These are phyloP conservation scores for Chenopodium album DNA, from an alignment of 148 eudicot genomes.

Conservation along the genomic window DNA sequence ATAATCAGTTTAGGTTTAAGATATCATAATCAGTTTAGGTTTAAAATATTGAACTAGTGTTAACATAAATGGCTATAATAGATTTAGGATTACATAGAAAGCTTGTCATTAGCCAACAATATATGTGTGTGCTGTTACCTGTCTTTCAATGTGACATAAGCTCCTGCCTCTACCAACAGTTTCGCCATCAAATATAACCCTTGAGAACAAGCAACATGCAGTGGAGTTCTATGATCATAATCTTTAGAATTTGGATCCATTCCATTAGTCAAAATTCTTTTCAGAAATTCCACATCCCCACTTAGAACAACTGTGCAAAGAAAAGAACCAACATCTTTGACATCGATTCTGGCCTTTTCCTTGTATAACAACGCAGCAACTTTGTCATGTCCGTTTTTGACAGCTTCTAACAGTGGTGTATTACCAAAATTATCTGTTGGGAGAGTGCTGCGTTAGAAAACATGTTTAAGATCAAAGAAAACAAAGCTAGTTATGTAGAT, in stretches of 20 bases:
- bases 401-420: conserved; percentile 78
- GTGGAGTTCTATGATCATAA: conserved; percentile 81
- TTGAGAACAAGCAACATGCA: conserved; percentile 77
- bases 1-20: not conserved
- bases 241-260: conserved; percentile 72
- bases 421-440: conserved; percentile 71
- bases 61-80: not conserved
- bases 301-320: conserved; percentile 61
- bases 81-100: not conserved
- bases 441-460: not conserved
- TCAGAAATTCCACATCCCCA: conserved; percentile 61
- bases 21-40: too few relatives aligned
- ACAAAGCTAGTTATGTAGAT: not conserved
- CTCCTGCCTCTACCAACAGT: conserved; percentile 74
- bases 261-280: conserved; percentile 59
- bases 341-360: conserved; percentile 53
- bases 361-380: conserved; percentile 58
- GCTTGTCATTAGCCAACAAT: not conserved
- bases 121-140: conserved; percentile 38
- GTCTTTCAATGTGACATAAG: conserved; percentile 68
- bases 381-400: conserved; percentile 69
- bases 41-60: too few relatives aligned
- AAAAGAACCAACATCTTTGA: conserved; percentile 64
- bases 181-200: conserved; percentile 74
- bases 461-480: conserved; percentile 1